Evolutionary conservation across 2,329 filamentous ascomycete genomes (phyloP), one percentile per base, ranked within the genome.

Genomic region (Alternaria viburni): DNA sequence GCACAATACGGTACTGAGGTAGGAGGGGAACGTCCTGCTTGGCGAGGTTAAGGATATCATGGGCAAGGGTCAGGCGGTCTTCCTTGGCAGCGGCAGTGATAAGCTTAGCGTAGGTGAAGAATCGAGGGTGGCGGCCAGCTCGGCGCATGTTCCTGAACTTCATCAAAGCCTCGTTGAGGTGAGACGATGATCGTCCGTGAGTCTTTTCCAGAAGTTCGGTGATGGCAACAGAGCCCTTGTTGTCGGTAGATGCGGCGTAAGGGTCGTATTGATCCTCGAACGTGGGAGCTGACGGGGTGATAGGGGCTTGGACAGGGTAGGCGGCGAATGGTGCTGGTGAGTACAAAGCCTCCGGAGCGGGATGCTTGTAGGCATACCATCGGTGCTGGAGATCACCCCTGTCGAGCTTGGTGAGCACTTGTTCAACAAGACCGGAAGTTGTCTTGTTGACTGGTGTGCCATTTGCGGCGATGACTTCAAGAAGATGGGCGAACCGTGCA

Each of bases 31-130:
- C 89, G 78, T 99, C 96, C 61, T 90, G 87, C 71, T 93, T 91
- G 12, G 96, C 96, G 88, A 97, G 96, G 70, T 88, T 89, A 30
- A 97, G 86, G 55, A 99, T 91, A 66, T 98, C 93, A 68, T 93
- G 88, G 74, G 93, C 93, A 51, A 96, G 81, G 56, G 91, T 90
- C 81, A 93, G 88, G 75, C 94, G 93, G 74, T 91, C 88, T 68
- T 93, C 90, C 75, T 95, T 93, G 57, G 94, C 93, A 68, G 95
- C 94, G 62, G 93, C 92, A 51, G 91, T 90, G 74, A 99, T 97
- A 69, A 99, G 86, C 86, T 97, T 98, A 54, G 94, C 93, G 74
- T 98, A 97, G 1, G 94, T 97, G 80, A 97, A 96, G 83, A 98
- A 98, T 64, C 95, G 90, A 56, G 95, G 93, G 78, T 97, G 93